Percentiles rank a stretch among this genome's conserved stretches.
phyloP scores from a whole-genome alignment of 768 basidiomycete species.

The Podaxis pistillaris region DNA sequence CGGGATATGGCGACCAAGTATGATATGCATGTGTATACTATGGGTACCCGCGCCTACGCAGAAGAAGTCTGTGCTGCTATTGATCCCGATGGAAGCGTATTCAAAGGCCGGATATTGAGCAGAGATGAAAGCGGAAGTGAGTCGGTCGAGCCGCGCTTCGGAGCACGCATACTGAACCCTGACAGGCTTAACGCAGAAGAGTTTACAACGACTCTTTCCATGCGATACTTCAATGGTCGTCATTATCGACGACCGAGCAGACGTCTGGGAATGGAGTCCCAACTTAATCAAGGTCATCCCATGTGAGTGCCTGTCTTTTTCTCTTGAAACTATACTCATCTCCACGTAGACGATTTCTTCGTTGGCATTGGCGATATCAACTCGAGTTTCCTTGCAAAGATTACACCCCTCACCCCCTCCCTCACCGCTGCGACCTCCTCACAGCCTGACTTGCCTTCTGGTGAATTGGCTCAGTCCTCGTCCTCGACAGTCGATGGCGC shows the following conservation, averaged over 20 bases:
- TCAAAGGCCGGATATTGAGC: slow-evolving; percentile 85
- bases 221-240: slow-evolving; percentile 99
- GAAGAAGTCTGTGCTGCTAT: slow-evolving; percentile 93
- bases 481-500: not conserved
- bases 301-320: slow-evolving; percentile 49
- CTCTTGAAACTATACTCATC: slow-evolving; percentile 17
- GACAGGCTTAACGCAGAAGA: slow-evolving; percentile 87
- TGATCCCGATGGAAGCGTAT: slow-evolving; percentile 83
- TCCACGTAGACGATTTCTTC: slow-evolving; percentile 86
- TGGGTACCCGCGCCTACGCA: slow-evolving; percentile 97
- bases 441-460: slow-evolving; percentile 14
- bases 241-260: slow-evolving; percentile 96
- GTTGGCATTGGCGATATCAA: slow-evolving; percentile 99
- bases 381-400: slow-evolving; percentile 86
- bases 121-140: slow-evolving; percentile 96
- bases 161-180: slow-evolving; percentile 18
- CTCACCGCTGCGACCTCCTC: slow-evolving; percentile 26
- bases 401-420: slow-evolving; percentile 50
- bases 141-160: slow-evolving; percentile 26
- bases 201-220: slow-evolving; percentile 88
- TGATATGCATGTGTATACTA: slow-evolving; percentile 99
- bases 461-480: slow-evolving; percentile 7
- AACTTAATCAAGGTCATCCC: slow-evolving; percentile 97
- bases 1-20: slow-evolving; percentile 70
- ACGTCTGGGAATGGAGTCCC: slow-evolving; percentile 98